phyloP scores from a whole-genome alignment of 345 rosid genomes.

The Cardiospermum halicacabum region DNA sequence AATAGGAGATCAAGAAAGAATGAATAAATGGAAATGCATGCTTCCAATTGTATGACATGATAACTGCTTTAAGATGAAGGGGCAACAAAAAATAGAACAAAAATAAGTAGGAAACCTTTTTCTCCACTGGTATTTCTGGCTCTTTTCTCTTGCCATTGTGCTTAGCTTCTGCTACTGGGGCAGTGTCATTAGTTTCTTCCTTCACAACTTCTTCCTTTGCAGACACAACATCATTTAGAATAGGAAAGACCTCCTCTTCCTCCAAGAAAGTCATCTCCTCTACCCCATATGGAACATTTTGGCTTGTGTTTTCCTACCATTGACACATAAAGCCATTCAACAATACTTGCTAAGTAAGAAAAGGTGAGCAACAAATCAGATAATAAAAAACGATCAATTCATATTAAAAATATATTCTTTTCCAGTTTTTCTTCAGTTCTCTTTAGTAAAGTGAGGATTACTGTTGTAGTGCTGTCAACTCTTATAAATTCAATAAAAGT shows the following conservation, averaged over 20 bases:
- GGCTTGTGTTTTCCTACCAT: conserved; percentile 39
- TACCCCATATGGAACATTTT: conserved; percentile 41
- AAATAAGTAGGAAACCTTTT: conserved; percentile 45
- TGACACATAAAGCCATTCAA: conserved; percentile 9
- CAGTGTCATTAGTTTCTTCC: conserved; percentile 40
- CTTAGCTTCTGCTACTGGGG: conserved; percentile 36
- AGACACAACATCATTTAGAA: conserved; percentile 32
- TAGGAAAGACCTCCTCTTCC: conserved; percentile 75
- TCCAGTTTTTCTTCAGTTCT: not conserved
- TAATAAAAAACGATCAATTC: too few relatives aligned
- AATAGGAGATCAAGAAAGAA: conserved; percentile 12
- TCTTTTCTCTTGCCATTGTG: conserved; percentile 60
- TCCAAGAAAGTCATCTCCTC: conserved; percentile 83
- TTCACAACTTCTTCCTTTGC: conserved; percentile 23
- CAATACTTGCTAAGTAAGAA: not conserved
- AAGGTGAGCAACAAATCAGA: not conserved
- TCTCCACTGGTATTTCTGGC: conserved; percentile 47
- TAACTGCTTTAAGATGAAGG: conserved; percentile 2
- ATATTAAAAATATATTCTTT: not conserved
- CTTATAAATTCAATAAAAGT: not conserved
- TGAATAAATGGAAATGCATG: not conserved
- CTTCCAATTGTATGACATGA: not conserved
- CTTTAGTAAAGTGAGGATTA: not conserved
- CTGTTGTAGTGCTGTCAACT: not conserved
- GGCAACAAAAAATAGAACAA: conserved; percentile 6